Base-by-base conservation (phyloP, 345 rosid species). In the Barbarea vulgaris region DNA sequence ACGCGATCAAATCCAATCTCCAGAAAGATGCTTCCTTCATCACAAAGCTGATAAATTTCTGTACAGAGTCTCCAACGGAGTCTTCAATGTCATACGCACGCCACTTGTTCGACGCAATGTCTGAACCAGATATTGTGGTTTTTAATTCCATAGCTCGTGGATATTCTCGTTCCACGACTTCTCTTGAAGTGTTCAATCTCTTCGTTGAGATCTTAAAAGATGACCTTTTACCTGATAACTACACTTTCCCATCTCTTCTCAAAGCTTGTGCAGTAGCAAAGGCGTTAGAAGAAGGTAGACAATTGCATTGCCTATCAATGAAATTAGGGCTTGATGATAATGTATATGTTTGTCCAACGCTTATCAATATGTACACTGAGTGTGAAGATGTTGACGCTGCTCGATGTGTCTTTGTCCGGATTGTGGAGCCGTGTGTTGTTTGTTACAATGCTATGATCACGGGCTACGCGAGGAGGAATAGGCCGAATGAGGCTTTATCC, bases 141-240 rank as follows among this genome's bases (percentile, higher is more conserved):
- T 89, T 87, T 70, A 93, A 93, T 74, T 80, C 87, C 46, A 81
- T 89, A 70, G 79, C 86, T 71, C 88, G 92, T 62, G 97, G 97
- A 54, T 86, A 88, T 78, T 81, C 96, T 33, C 83, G 84, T 54
- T 81, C 72, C 33, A 42, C 31, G 25, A 63, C 60, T 30, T 85
- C 96, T 36, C 62, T 77, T 46, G 77, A 74, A 1, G 90, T 85
- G 0, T 58, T 87, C 47, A 25, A 37, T 11, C 83, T 88, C 71
- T 83, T 93, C 24, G 82, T 64, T 69, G 75, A 72, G 13, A 73
- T 89, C 61, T 83, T 89, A 36, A 64, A 63, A 46, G 46, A 64
- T 67, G 88, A 82, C 14, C 72, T 89, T 64, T 76, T 81, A 6
- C 87, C 87, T 9, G 93, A 82, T 72, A 83, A 84, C 50, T 91